Conservation (phyloP, 768 basidiomycete species). For the Suillus clintonianus region DNA sequence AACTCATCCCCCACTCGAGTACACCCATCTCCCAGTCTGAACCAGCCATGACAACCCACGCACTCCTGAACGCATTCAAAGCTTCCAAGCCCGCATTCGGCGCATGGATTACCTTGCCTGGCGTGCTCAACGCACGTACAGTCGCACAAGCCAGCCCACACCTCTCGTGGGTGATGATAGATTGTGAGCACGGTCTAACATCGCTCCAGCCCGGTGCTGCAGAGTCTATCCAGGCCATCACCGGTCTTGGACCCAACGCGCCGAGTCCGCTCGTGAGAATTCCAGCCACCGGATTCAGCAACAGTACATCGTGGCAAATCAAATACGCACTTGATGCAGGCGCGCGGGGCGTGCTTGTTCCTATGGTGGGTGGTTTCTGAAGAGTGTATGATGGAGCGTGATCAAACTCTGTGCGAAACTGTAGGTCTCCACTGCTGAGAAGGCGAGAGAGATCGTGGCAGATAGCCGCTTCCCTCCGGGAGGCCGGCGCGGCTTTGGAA, state of each 20-base stretch:
- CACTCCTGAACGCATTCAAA: constrained; percentile 54
- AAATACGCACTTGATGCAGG: constrained; percentile 72
- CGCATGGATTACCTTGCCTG: constrained; percentile 64
- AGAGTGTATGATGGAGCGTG: not conserved
- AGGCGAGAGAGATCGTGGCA: constrained; percentile 56
- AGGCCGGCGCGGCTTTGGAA: constrained; percentile 67
- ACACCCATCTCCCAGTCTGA: not conserved
- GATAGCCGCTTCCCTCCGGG: constrained; percentile 64
- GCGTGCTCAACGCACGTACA: constrained; percentile 57
- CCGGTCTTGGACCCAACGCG: constrained; percentile 42
- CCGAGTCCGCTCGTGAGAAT: constrained; percentile 62
- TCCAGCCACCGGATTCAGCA: constrained; percentile 60
- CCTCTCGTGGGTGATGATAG: constrained; percentile 65
- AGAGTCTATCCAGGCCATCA: constrained; percentile 56
- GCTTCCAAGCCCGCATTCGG: constrained; percentile 64
- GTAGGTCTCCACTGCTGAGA: constrained; percentile 57
- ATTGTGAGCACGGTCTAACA: constrained; percentile 69
- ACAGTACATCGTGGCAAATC: constrained; percentile 67
- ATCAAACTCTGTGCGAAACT: not conserved
- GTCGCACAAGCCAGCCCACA: constrained; percentile 57
- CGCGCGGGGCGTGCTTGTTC: constrained; percentile 63
- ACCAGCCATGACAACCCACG: constrained; percentile 49
- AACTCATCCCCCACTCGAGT: not conserved
- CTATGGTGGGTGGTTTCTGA: constrained; percentile 50
- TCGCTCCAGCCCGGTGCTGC: constrained; percentile 56